Conservation (phyloP, 2,329 filamentous ascomycete species). For the Cordyceps tenuipes region DNA sequence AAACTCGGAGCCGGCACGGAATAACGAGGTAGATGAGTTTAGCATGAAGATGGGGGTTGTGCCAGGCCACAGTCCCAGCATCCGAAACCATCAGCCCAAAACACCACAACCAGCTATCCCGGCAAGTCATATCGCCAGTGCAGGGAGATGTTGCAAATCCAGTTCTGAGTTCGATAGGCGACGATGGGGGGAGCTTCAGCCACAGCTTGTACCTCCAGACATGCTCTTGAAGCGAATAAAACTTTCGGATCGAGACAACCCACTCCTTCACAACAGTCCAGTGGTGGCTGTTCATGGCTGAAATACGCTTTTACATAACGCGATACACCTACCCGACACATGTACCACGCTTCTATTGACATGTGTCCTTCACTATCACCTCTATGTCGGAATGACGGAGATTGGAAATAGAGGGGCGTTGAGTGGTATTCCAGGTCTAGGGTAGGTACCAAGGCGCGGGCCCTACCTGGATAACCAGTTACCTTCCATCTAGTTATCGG, state of each 20-base stretch:
- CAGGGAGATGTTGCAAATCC: not conserved
- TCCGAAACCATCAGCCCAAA: not conserved
- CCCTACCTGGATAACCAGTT: not conserved
- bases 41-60: conserved; percentile 5
- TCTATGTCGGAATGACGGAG: not conserved
- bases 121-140: not conserved
- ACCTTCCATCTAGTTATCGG: not conserved
- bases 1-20: not conserved
- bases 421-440: not conserved
- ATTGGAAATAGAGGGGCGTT: not conserved
- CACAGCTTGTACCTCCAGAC: conserved; percentile 16
- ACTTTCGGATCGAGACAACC: not conserved
- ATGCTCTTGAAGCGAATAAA: conserved; percentile 4
- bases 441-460: not conserved
- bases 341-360: no score
- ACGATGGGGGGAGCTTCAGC: conserved; percentile 18
- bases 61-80: not conserved
- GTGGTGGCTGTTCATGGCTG: not conserved
- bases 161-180: conserved; percentile 12
- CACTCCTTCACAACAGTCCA: not conserved
- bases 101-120: not conserved
- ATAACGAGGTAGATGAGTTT: not conserved
- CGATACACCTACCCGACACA: not conserved
- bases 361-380: not conserved
- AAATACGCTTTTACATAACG: not conserved